These are phyloP conservation scores for Leonotis leonurus DNA, from an alignment of 257 asterid genomes.

Conservation along the genomic window DNA sequence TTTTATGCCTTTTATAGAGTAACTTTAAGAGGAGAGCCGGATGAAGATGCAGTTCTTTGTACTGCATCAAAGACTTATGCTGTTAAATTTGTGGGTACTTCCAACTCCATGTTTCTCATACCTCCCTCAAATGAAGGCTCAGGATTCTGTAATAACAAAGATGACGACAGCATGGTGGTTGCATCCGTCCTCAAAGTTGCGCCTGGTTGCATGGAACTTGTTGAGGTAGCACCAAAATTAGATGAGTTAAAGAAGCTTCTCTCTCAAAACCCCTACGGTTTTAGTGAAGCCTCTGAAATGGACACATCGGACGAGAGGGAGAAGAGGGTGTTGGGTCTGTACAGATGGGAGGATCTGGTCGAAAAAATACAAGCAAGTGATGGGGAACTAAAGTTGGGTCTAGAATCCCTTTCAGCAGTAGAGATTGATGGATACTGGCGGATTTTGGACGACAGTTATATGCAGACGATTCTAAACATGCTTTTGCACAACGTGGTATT, in stretches of 20 bases:
- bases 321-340: conserved; percentile 31
- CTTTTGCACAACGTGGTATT: conserved; percentile 50
- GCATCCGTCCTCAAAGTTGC: conserved; percentile 70
- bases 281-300: conserved; percentile 49
- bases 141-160: conserved; percentile 26
- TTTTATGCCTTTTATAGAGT: conserved; percentile 20
- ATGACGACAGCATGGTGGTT: conserved; percentile 26
- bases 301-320: conserved; percentile 35
- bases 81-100: conserved; percentile 83
- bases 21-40: conserved; percentile 80
- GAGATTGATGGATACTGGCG: conserved; percentile 91
- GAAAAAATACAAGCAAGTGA: conserved; percentile 78
- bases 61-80: conserved; percentile 77
- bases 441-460: conserved; percentile 55
- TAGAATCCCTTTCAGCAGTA: conserved; percentile 54
- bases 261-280: conserved; percentile 61
- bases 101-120: conserved; percentile 79
- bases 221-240: conserved; percentile 79
- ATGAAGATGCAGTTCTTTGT: conserved; percentile 94
- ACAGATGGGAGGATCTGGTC: conserved; percentile 75
- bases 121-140: conserved; percentile 48
- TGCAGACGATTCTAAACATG: conserved; percentile 52
- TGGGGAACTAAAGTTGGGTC: conserved; percentile 53
- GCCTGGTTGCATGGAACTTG: conserved; percentile 81
- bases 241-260: conserved; percentile 78